Base-by-base conservation (phyloP, 306 rosid genomes). In the Quercus alba region DNA sequence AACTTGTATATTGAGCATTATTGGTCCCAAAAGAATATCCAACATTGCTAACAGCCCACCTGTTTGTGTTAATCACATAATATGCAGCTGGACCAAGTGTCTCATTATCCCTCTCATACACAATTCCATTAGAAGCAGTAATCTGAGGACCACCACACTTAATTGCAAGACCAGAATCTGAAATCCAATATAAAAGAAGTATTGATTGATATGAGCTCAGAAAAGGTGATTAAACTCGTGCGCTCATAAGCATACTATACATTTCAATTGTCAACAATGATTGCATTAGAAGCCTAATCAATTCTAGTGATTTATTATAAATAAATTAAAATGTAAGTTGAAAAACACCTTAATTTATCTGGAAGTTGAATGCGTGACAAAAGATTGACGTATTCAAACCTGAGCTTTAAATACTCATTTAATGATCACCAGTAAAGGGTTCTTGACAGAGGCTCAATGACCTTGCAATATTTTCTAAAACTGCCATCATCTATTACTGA, bases 1-100 rank as follows among this genome's bases (percentile, higher is more conserved):
- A 75, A 49, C 78, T 80, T 25, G 28, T 80, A 80, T 23, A 91
- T 14, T 1, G 5, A 78, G 84, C 77, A 73, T 84, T 76, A 61
- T 0, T 85, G 67, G 0, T 76, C 13, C 3, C 13, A 14, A 4
- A 0, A 31, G 1, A 31, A 31, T 31, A 31, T 31, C 5, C 33
- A 31, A 0, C 33, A 31, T 31, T 31, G 33, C 33, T 31, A 31
- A 31, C 33, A 4, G 33, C 5, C 33, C 1, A 31, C 5, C 5
- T 31, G 33, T 31, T 1, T 31, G 33, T 4, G 33, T 31, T 0
- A 31, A 31, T 31, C 33, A 31, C 33, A 31, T 31, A 31, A 31
- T 31, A 4, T 31, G 33, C 1, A 31, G 33, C 1, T 31, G 33
- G 33, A 31, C 33, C 33, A 31, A 31, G 33, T 31, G 33, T 31